Evolutionary conservation across 2,329 filamentous ascomycete genomes (phyloP).

Genomic region (Penicillium sp.): DNA sequence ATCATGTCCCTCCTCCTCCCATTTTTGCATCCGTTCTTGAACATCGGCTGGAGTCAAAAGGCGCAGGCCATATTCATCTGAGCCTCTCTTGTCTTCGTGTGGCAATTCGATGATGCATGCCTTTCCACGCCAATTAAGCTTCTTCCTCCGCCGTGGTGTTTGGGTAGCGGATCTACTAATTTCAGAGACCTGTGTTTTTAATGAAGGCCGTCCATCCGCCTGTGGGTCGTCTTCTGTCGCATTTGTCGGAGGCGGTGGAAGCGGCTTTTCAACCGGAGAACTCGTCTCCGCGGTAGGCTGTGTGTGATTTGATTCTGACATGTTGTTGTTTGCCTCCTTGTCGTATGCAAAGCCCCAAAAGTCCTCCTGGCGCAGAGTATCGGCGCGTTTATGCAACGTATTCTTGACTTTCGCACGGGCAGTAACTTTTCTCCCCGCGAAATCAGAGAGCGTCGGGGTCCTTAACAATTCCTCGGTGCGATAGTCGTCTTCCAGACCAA

Average conservation of each 20-base stretch:
- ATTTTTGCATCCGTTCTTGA: slow-evolving; percentile 40
- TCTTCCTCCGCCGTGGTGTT: slow-evolving; percentile 59
- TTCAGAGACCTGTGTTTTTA: slow-evolving; percentile 17
- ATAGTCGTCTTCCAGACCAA: slow-evolving; percentile 42
- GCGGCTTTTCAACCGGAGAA: slow-evolving; percentile 41
- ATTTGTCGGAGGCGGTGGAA: slow-evolving; percentile 38
- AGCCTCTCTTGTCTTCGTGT: slow-evolving; percentile 65
- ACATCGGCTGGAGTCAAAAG: slow-evolving; percentile 44
- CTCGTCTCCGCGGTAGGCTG: slow-evolving; percentile 24
- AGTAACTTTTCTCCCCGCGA: slow-evolving; percentile 29
- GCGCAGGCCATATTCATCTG: slow-evolving; percentile 38
- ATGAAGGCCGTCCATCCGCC: slow-evolving; percentile 5
- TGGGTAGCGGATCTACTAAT: slow-evolving; percentile 27
- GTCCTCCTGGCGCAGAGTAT: slow-evolving; percentile 46
- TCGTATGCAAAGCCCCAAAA: slow-evolving; percentile 50
- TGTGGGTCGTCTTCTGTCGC: slow-evolving; percentile 9
- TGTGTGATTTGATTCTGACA: slow-evolving; percentile 34
- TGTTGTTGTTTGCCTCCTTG: slow-evolving; percentile 36
- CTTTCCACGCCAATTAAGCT: slow-evolving; percentile 74
- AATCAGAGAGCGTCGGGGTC: slow-evolving; percentile 43
- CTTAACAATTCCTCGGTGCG: slow-evolving; percentile 41
- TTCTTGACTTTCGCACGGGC: slow-evolving; percentile 35
- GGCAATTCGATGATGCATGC: slow-evolving; percentile 71
- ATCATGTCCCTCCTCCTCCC: slow-evolving; percentile 47
- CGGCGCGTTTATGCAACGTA: slow-evolving; percentile 38